Percentiles rank a stretch among this genome's conserved stretches.
phyloP scores from a whole-genome alignment of 495 filamentous ascomycete genomes.

The Letharia columbiana region DNA sequence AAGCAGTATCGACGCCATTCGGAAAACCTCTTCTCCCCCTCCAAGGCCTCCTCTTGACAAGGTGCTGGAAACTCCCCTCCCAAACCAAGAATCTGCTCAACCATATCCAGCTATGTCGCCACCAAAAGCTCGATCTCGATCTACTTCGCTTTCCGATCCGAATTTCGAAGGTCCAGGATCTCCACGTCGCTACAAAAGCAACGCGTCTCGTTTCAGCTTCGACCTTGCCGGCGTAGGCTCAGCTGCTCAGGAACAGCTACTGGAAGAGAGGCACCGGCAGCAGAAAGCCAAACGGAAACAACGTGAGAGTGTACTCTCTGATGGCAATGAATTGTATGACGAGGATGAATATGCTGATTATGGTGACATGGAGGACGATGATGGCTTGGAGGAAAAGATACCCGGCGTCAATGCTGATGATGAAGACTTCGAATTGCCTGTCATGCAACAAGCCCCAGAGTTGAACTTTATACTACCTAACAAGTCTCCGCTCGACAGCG shows the following conservation, averaged over 20 bases:
- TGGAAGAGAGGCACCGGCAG: constrained; percentile 73
- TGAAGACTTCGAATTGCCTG: constrained; percentile 21
- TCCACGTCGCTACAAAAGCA: constrained; percentile 75
- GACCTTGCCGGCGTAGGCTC: constrained; percentile 74
- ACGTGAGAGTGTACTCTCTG: constrained; percentile 27
- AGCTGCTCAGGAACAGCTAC: constrained; percentile 65
- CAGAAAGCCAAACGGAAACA: constrained; percentile 51
- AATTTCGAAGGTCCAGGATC: constrained; percentile 35
- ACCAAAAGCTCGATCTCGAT: constrained; percentile 36
- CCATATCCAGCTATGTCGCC: constrained; percentile 32
- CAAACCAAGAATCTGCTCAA: constrained; percentile 31
- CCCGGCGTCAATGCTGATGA: constrained; percentile 64
- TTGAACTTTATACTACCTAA: constrained; percentile 47
- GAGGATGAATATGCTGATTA: constrained; percentile 48
- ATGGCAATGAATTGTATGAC: constrained; percentile 55
- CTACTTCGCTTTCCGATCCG: constrained; percentile 41
- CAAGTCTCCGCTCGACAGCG: constrained; percentile 37
- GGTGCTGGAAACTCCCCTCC: constrained; percentile 31
- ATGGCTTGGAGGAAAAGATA: constrained; percentile 66
- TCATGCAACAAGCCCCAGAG: constrained; percentile 43
- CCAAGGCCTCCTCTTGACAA: constrained; percentile 30
- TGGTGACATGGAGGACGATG: constrained; percentile 60
- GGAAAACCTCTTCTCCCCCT: constrained; percentile 10
- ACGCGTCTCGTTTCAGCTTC: constrained; percentile 84
- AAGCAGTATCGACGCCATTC: constrained; percentile 10